Conservation (phyloP, 2,329 filamentous ascomycete genomes). For the Fusarium austroafricanum region DNA sequence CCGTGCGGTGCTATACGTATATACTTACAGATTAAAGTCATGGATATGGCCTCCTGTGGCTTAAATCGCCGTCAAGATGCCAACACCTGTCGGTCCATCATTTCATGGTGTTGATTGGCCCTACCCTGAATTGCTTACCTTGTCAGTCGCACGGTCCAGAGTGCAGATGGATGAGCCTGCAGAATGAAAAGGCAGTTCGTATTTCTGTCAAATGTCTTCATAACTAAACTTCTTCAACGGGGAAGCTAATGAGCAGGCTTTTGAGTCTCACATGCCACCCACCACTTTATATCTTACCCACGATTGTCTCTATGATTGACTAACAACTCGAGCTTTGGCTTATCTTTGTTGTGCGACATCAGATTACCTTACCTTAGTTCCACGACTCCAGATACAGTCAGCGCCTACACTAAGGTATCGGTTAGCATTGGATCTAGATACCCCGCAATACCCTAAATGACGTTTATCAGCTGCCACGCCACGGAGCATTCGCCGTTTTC, state of each 20-base stretch:
- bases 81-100: background rate
- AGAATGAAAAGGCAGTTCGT: background rate
- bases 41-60: background rate
- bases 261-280: background rate
- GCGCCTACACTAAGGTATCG: background rate
- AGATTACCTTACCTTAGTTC: background rate
- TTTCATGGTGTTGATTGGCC: background rate
- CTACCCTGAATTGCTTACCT: background rate
- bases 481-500: conserved; percentile 27
- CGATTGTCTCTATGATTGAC: background rate
- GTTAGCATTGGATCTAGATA: conserved; percentile 24
- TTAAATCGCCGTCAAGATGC: background rate
- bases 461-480: conserved; percentile 32
- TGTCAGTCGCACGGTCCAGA: background rate
- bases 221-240: background rate
- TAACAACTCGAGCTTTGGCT: conserved; percentile 2
- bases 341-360: conserved; percentile 1
- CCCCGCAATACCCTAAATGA: conserved; percentile 36
- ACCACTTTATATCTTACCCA: background rate
- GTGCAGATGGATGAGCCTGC: background rate
- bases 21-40: background rate
- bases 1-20: too few species aligned
- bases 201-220: background rate
- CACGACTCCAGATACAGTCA: background rate
- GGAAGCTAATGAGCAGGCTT: background rate